These are phyloP conservation scores for Thraustochytrium sp. DNA, from an alignment of 352 stramenopile genomes.

Conservation along the genomic window DNA sequence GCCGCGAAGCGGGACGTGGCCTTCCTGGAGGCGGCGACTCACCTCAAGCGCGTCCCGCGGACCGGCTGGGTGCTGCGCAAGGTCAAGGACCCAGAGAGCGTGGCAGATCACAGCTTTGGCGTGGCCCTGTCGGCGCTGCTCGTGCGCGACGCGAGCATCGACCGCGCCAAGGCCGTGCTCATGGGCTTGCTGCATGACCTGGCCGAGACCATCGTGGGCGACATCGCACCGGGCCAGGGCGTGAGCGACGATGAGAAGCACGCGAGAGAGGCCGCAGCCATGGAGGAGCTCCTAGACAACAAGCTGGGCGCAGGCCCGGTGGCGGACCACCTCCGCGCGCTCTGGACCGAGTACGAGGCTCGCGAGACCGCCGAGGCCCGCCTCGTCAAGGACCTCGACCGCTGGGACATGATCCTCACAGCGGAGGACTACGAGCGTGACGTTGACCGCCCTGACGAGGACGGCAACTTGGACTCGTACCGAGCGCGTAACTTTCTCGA, in stretches of 20 bases:
- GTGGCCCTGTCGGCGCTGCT: neutral
- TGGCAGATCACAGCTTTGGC: slow-evolving; percentile 30
- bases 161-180: neutral
- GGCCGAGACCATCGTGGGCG: slow-evolving; percentile 37
- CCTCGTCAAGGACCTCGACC: slow-evolving; percentile 44
- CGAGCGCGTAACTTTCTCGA: neutral
- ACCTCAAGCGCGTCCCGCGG: neutral
- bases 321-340: neutral
- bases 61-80: slow-evolving; percentile 9
- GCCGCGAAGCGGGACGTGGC: neutral
- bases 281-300: slow-evolving; percentile 12
- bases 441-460: neutral
- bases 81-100: neutral
- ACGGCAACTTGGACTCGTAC: too few species aligned
- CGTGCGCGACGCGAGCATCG: neutral
- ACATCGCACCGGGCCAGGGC: slow-evolving; percentile 15
- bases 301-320: neutral
- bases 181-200: slow-evolving; percentile 42
- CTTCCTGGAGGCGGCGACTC: neutral
- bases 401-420: slow-evolving; percentile 44
- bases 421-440: slow-evolving; percentile 36
- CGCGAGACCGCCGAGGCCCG: neutral
- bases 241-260: slow-evolving; percentile 3
- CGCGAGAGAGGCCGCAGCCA: neutral
- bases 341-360: slow-evolving; percentile 40